Conservation (phyloP, 805 yeast genomes). For the Teunomyces stri region DNA sequence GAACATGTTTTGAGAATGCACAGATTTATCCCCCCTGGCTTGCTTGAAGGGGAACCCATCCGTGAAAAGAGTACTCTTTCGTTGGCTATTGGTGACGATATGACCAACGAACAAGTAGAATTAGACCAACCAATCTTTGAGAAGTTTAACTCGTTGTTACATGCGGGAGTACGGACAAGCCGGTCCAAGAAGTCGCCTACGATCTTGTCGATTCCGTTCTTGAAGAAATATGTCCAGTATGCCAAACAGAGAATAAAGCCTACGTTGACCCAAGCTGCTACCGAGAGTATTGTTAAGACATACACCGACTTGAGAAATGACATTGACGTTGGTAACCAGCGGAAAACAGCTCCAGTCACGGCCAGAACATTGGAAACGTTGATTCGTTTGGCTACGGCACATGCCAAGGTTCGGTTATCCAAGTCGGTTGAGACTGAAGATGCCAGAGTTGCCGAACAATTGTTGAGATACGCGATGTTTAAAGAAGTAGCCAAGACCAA, state of each 20-base stretch:
- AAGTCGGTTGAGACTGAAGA: constrained; percentile 71
- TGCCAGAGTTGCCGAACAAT: constrained; percentile 80
- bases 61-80: constrained; percentile 71
- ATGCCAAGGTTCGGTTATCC: constrained; percentile 91
- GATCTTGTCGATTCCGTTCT: constrained; percentile 70
- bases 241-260: constrained; percentile 89
- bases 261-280: constrained; percentile 70
- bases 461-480: constrained; percentile 82
- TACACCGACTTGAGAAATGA: constrained; percentile 84
- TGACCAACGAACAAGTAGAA: constrained; percentile 40
- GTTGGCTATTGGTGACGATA: constrained; percentile 76
- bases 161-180: constrained; percentile 61
- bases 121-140: constrained; percentile 69
- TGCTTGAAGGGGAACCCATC: constrained; percentile 89
- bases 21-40: constrained; percentile 82
- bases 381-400: constrained; percentile 93
- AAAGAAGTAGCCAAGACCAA: constrained; percentile 56
- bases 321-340: constrained; percentile 56
- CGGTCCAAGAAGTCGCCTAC: constrained; percentile 25
- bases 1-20: constrained; percentile 96
- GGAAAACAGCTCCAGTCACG: constrained; percentile 89
- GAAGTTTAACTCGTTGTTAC: constrained; percentile 76
- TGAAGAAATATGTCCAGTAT: constrained; percentile 89
- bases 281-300: constrained; percentile 73
- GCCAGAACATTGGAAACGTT: constrained; percentile 97